A percentile compares a stretch with the other conserved stretches of the same genome.
These are phyloP conservation scores for Ciborinia camelliae DNA, from an alignment of 2,329 filamentous ascomycete genomes.

Conservation along the genomic window DNA sequence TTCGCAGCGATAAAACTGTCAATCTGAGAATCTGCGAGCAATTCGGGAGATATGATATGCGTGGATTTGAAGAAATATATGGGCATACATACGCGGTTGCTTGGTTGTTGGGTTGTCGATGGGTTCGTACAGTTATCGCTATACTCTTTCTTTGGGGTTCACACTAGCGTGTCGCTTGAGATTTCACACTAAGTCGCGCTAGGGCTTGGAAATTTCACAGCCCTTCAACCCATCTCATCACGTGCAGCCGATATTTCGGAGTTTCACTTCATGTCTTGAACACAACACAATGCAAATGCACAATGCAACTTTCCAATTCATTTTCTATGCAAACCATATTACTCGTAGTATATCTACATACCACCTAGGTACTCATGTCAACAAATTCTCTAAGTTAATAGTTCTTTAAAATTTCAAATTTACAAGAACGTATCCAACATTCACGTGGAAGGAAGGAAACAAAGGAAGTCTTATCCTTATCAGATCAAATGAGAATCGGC, in stretches of 20 bases:
- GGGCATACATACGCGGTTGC: conserved; percentile 19
- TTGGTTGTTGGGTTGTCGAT: conserved; percentile 18
- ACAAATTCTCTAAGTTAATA: background rate
- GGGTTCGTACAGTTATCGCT: background rate
- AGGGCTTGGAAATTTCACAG: conserved; percentile 13
- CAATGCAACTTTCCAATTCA: background rate
- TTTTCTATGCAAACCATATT: background rate
- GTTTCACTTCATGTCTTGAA: background rate
- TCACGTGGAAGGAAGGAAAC: background rate
- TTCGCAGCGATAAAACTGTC: background rate
- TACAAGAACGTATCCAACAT: background rate
- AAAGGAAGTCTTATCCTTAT: conserved; percentile 15
- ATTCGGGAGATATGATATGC: background rate
- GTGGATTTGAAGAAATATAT: conserved; percentile 7
- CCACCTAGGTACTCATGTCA: too few relatives aligned
- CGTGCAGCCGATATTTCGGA: background rate
- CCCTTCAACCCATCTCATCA: background rate
- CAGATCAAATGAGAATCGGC: background rate
- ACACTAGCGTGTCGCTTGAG: conserved; percentile 10
- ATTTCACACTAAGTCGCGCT: background rate
- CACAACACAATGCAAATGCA: background rate
- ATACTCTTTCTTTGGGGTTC: background rate
- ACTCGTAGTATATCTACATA: too few relatives aligned
- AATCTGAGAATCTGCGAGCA: conserved; percentile 7
- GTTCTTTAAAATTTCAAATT: background rate